Conservation (phyloP, 2,329 filamentous ascomycete species). For the Penicillium psychrosexuale region DNA sequence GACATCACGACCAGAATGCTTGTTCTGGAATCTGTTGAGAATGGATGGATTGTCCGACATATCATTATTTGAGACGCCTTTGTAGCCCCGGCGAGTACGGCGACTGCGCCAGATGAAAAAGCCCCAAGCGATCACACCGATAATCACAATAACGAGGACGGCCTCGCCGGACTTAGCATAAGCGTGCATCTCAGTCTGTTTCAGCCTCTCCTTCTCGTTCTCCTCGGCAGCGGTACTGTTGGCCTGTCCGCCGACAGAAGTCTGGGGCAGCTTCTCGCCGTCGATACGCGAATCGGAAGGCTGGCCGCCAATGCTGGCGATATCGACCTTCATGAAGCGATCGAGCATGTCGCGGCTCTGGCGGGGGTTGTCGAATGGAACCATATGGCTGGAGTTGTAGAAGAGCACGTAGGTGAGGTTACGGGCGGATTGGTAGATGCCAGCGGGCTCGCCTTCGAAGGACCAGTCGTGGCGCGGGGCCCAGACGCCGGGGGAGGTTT, state of each 20-base stretch:
- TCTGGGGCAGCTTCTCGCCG: conserved; percentile 76
- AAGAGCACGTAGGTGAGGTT: conserved; percentile 96
- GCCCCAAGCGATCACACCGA: conserved; percentile 72
- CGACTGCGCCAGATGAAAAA: conserved; percentile 62
- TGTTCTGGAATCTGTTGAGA: conserved; percentile 49
- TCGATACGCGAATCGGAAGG: conserved; percentile 79
- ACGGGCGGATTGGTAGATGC: conserved; percentile 89
- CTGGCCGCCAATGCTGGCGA: conserved; percentile 76
- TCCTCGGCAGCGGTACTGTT: conserved; percentile 67
- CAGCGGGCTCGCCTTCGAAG: conserved; percentile 82
- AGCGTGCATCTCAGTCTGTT: conserved; percentile 81
- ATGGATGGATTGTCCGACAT: conserved; percentile 36
- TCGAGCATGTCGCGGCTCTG: conserved; percentile 94
- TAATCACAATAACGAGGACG: conserved; percentile 74
- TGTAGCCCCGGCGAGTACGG: conserved; percentile 46
- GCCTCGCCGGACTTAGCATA: conserved; percentile 86
- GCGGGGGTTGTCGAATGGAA: conserved; percentile 87
- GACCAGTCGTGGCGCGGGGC: conserved; percentile 92
- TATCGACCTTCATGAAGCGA: conserved; percentile 90
- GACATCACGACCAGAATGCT: conserved; percentile 48
- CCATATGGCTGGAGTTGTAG: conserved; percentile 97
- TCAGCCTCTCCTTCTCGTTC: conserved; percentile 68
- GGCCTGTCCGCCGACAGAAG: conserved; percentile 70
- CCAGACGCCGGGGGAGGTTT: conserved; percentile 79
- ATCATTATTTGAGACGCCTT: conserved; percentile 44